phyloP scores from a whole-genome alignment of 2,329 filamentous ascomycete genomes.

The Verticillium longisporum region DNA sequence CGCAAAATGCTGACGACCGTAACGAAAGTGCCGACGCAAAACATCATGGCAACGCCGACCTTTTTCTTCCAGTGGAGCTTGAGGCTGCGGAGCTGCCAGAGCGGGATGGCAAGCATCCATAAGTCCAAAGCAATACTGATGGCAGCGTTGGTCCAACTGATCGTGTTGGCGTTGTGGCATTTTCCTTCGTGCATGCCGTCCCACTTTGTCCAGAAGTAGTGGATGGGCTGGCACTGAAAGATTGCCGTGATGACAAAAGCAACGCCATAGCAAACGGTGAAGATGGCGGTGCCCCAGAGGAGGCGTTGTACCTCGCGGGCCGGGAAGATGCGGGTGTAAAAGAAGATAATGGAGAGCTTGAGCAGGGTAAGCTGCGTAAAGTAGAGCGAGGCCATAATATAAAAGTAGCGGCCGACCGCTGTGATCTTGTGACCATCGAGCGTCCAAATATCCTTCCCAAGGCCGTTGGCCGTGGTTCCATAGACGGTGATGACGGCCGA shows the following conservation, averaged over 20 bases:
- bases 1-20: conserved; percentile 21
- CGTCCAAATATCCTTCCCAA: conserved; percentile 40
- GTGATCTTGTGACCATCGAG: conserved; percentile 30
- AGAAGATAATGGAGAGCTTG: conserved; percentile 40
- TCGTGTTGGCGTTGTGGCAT: conserved; percentile 36
- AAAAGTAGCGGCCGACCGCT: conserved; percentile 29
- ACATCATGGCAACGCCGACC: conserved; percentile 34
- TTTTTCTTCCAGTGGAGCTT: conserved; percentile 36
- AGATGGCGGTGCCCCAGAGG: conserved; percentile 27
- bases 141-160: conserved; percentile 38
- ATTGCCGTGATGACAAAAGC: conserved; percentile 30
- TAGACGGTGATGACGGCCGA: conserved; percentile 21
- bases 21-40: conserved; percentile 31
- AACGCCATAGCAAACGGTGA: conserved; percentile 26
- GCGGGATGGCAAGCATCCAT: conserved; percentile 38
- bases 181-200: conserved; percentile 33
- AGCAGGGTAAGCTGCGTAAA: conserved; percentile 33
- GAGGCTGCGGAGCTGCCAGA: conserved; percentile 29
- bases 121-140: conserved; percentile 41
- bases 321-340: conserved; percentile 45
- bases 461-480: conserved; percentile 23
- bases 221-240: conserved; percentile 40
- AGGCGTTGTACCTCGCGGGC: conserved; percentile 21
- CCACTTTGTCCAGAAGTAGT: conserved; percentile 45
- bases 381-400: conserved; percentile 31